Percentiles rank a stretch among this genome's conserved stretches.
Evolutionary conservation across 768 basidiomycete genomes (phyloP).

Genomic region (Ramaria rubella): DNA sequence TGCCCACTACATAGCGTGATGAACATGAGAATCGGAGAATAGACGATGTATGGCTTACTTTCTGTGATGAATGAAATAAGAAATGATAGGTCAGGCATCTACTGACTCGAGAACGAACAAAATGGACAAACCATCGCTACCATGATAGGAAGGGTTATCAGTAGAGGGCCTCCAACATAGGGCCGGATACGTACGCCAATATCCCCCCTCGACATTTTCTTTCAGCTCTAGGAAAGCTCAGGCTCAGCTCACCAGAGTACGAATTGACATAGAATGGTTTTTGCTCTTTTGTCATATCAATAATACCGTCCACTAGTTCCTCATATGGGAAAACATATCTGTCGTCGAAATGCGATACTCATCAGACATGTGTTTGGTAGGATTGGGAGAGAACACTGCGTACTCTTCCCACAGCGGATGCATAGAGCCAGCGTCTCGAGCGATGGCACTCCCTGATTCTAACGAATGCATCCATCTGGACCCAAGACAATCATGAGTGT

Average conservation of each 20-base stretch:
- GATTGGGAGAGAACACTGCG: conserved; percentile 20
- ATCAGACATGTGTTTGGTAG: not conserved
- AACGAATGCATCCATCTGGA: conserved; percentile 86
- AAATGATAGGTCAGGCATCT: not conserved
- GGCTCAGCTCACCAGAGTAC: conserved; percentile 82
- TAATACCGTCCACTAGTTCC: conserved; percentile 46
- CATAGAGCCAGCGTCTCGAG: conserved; percentile 64
- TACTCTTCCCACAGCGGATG: conserved; percentile 95
- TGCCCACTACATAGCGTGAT: conserved; percentile 62
- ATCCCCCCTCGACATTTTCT: conserved; percentile 80
- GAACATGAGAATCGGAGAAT: not conserved
- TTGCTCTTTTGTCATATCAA: conserved; percentile 79
- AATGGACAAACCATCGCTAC: conserved; percentile 35
- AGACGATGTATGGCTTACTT: conserved; percentile 36
- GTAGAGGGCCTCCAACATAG: conserved; percentile 2
- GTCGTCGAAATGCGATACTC: not conserved
- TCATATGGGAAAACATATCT: conserved; percentile 73
- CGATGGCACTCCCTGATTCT: conserved; percentile 68
- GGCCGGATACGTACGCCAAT: conserved; percentile 76
- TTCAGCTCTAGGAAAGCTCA: conserved; percentile 78
- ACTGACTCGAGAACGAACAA: conserved; percentile 3
- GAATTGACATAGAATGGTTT: conserved; percentile 83
- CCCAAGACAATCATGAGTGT: no score
- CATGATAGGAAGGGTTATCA: not conserved
- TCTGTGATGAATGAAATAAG: conserved; percentile 29